Percentiles rank a stretch among this genome's conserved stretches.
phyloP scores from a whole-genome alignment of 1,139 yeast genomes.

The Suhomyces bokatorum region DNA sequence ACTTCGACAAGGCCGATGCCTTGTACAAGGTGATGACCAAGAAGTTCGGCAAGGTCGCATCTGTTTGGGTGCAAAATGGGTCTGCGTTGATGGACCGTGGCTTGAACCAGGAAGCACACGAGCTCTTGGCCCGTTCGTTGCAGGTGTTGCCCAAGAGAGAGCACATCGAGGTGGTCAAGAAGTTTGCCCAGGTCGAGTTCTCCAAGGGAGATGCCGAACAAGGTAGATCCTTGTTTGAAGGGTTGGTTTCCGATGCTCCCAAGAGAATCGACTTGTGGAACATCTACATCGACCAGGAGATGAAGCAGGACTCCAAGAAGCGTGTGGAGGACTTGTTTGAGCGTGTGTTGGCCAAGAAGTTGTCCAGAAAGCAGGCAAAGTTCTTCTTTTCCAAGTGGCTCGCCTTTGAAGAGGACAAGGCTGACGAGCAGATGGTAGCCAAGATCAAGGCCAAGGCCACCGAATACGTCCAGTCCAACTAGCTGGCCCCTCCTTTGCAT shows the following conservation, averaged over 20 bases:
- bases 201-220: constrained; percentile 87
- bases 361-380: constrained; percentile 90
- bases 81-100: constrained; percentile 66
- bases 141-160: constrained; percentile 70
- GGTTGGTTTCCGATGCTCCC: constrained; percentile 84
- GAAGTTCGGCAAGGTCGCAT: constrained; percentile 73
- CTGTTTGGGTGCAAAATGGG: constrained; percentile 81
- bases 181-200: constrained; percentile 88
- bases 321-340: constrained; percentile 80
- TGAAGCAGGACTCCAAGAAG: constrained; percentile 56
- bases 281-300: constrained; percentile 90
- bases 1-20: constrained; percentile 66
- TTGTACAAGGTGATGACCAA: constrained; percentile 68
- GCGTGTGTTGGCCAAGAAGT: constrained; percentile 66
- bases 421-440: constrained; percentile 71
- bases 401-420: constrained; percentile 66
- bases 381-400: constrained; percentile 95
- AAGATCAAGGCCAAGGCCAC: constrained; percentile 91
- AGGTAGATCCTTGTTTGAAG: constrained; percentile 93
- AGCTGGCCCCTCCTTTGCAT: background rate
- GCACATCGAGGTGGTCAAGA: constrained; percentile 79
- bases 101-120: constrained; percentile 62
- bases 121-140: constrained; percentile 69
- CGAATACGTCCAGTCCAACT: constrained; percentile 55
- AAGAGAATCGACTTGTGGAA: constrained; percentile 94